Conservation (phyloP, 2,329 filamentous ascomycete genomes). For the Colletotrichum trifolii region DNA sequence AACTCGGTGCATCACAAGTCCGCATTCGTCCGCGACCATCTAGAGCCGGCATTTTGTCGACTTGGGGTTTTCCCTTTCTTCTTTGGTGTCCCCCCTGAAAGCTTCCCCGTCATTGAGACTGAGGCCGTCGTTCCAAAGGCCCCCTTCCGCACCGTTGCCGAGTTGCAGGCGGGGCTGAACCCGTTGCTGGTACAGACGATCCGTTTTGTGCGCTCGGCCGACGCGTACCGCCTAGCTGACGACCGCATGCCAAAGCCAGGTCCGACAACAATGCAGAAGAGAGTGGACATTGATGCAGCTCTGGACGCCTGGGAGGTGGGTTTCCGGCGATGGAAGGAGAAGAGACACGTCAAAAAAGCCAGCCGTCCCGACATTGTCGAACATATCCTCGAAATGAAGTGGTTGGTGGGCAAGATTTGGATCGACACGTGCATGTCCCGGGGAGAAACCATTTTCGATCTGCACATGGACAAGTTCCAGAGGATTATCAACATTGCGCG, state of each 20-base stretch:
- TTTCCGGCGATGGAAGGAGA: constrained; percentile 37
- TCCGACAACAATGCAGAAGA: constrained; percentile 39
- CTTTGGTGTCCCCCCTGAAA: constrained; percentile 42
- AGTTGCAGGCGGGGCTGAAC: constrained; percentile 47
- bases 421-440: constrained; percentile 42
- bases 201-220: constrained; percentile 44
- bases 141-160: constrained; percentile 35
- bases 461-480: constrained; percentile 43
- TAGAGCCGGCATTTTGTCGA: constrained; percentile 51
- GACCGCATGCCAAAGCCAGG: constrained; percentile 18
- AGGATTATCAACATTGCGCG: constrained; percentile 44
- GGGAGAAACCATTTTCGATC: constrained; percentile 50
- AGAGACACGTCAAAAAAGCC: not conserved
- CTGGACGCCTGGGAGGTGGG: constrained; percentile 45
- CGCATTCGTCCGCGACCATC: constrained; percentile 43
- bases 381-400: constrained; percentile 45
- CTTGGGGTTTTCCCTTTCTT: constrained; percentile 53
- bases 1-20: constrained; percentile 39
- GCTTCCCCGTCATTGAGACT: constrained; percentile 40
- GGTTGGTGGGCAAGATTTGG: constrained; percentile 48
- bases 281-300: constrained; percentile 37
- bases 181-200: constrained; percentile 42
- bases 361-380: constrained; percentile 13
- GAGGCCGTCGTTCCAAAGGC: constrained; percentile 7
- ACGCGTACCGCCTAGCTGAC: constrained; percentile 42